phyloP scores from a whole-genome alignment of 148 eudicot species.

The Suaeda aralocaspica region DNA sequence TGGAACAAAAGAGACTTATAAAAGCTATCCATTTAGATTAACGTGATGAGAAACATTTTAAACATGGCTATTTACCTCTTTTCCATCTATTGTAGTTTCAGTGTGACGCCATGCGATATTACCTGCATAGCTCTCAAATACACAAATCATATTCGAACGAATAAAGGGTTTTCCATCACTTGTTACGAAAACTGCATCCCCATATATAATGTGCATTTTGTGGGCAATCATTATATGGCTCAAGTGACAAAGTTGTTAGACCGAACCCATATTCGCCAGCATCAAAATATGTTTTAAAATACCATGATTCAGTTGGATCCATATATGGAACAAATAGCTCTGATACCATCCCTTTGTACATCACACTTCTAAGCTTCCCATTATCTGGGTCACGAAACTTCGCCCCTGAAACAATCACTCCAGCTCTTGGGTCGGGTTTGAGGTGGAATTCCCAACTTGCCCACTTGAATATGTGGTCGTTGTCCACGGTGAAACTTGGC shows the following conservation, averaged over 20 bases:
- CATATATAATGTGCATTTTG: slow-evolving; percentile 79
- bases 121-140: slow-evolving; percentile 87
- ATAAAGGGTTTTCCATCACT: slow-evolving; percentile 85
- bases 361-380: slow-evolving; percentile 63
- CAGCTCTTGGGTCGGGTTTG: slow-evolving; percentile 95
- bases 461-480: slow-evolving; percentile 73
- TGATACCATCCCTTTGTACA: slow-evolving; percentile 87
- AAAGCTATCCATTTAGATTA: too few relatives aligned
- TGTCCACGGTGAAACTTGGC: slow-evolving; percentile 60
- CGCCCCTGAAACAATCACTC: slow-evolving; percentile 73
- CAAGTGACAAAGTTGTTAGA: slow-evolving; percentile 82
- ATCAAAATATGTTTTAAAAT: slow-evolving; percentile 97
- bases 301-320: slow-evolving; percentile 98
- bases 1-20: too few relatives aligned
- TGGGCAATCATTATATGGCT: slow-evolving; percentile 91
- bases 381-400: slow-evolving; percentile 53
- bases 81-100: slow-evolving; percentile 79
- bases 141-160: slow-evolving; percentile 68
- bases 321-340: slow-evolving; percentile 96
- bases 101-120: slow-evolving; percentile 93
- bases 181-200: slow-evolving; percentile 90
- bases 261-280: slow-evolving; percentile 99
- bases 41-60: too few relatives aligned
- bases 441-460: slow-evolving; percentile 93
- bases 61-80: slow-evolving; percentile 70